Evolutionary conservation across 768 basidiomycete species (phyloP), one percentile per base, ranked within the genome.

Genomic region (Naganishia kalamii): DNA sequence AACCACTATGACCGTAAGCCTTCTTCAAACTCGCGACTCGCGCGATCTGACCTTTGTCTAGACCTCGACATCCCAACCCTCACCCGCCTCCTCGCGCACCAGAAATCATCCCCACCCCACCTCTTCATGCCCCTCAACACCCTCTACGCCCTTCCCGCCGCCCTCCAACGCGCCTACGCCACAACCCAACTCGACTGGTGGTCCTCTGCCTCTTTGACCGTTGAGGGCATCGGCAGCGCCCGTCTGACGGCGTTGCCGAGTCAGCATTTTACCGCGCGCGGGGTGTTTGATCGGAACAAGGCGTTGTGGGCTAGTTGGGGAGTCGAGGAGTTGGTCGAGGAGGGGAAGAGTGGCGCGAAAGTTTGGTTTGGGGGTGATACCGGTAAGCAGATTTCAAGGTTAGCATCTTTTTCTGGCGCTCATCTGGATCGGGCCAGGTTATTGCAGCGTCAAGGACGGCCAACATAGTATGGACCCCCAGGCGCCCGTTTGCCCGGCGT

Each of bases 251-350:
- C 72, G 37, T 73, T 57, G 1, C 86, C 86, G 0, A 80, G 81
- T 33, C 88, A 88, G 74, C 88, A 89, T 75, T 81, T 83, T 67
- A 83, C 85, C 3, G 83, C 82, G 2, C 80, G 86, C 47, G 74
- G 77, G 0, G 33, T 81, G 3, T 78, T 78, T 47, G 87, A 88
- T 72, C 76, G 80, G 50, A 85, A 82, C 75, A 81, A 82, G 63
- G 81, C 83, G 0, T 81, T 88, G 10, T 88, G 87, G 87, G 81
- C 84, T 0, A 82, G 83, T 40, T 88, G 87, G 87, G 83, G 80
- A 43, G 75, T 88, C 23, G 82, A 85, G 70, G 68, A 61, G 27
- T 44, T 68, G 32, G 12, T 37, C 21, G 37, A 50, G 27, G 70
- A 70, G 33, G 63, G 8, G 35, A 57, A 54, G 33, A 51, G 63